Evolutionary conservation across 2,329 filamentous ascomycete genomes (phyloP).

Genomic region (Phialophora verrucosa): DNA sequence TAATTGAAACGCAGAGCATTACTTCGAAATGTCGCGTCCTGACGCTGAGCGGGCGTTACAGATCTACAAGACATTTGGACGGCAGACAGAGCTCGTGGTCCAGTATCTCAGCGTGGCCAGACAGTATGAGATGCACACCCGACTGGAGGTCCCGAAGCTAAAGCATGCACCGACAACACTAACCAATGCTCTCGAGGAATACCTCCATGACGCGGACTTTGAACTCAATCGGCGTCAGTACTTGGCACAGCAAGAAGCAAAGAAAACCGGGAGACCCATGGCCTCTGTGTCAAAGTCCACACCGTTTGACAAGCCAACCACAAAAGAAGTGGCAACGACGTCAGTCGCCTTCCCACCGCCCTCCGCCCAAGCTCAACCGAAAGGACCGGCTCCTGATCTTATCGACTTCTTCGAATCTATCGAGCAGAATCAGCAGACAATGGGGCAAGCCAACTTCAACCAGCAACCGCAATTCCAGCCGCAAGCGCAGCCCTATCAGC

Average conservation of each 20-base stretch:
- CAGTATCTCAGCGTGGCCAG: slow-evolving; percentile 85
- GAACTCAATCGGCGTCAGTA: slow-evolving; percentile 93
- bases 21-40: slow-evolving; percentile 95
- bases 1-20: slow-evolving; percentile 69
- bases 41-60: slow-evolving; percentile 90
- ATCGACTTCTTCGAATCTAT: slow-evolving; percentile 97
- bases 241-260: slow-evolving; percentile 78
- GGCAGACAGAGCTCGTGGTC: slow-evolving; percentile 90
- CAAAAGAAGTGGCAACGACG: slow-evolving; percentile 36
- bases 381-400: slow-evolving; percentile 66
- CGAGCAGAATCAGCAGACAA: slow-evolving; percentile 81
- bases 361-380: slow-evolving; percentile 44
- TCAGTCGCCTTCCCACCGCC: slow-evolving; percentile 38
- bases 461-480: slow-evolving; percentile 49
- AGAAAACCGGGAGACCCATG: slow-evolving; percentile 49
- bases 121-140: slow-evolving; percentile 88
- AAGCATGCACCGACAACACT: slow-evolving; percentile 96
- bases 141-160: slow-evolving; percentile 92
- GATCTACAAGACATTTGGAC: slow-evolving; percentile 90
- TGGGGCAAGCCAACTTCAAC: slow-evolving; percentile 55
- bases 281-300: slow-evolving; percentile 33
- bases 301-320: slow-evolving; percentile 44
- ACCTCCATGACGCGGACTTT: slow-evolving; percentile 92
- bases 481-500: slow-evolving; percentile 36
- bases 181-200: slow-evolving; percentile 88